These are phyloP conservation scores for Flaveria brownii DNA, from an alignment of 129 eudicot genomes.

Conservation along the genomic window DNA sequence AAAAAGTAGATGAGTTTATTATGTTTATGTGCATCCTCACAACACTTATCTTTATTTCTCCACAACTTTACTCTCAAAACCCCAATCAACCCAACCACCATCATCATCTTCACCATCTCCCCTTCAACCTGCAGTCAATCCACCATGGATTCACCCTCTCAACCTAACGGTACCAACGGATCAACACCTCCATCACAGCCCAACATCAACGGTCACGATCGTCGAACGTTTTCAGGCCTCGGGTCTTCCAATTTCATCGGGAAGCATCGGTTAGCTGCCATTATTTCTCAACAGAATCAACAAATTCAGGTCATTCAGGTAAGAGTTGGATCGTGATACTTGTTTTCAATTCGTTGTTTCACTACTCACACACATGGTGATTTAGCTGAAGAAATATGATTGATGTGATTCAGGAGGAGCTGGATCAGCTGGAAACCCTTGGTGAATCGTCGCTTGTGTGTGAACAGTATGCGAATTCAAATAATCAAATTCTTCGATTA, in stretches of 20 bases:
- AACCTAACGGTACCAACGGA: constrained; percentile 18
- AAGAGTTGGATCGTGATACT: not conserved
- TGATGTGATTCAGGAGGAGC: constrained; percentile 56
- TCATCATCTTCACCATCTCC: not conserved
- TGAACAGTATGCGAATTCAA: constrained; percentile 54
- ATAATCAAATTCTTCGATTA: not conserved
- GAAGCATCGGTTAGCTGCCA: constrained; percentile 41
- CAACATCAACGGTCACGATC: constrained; percentile 23
- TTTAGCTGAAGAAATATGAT: no score
- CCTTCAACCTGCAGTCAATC: not conserved
- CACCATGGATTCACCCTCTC: constrained; percentile 37
- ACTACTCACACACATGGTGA: not conserved
- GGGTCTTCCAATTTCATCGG: constrained; percentile 35
- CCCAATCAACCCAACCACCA: not conserved
- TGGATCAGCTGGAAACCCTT: constrained; percentile 64
- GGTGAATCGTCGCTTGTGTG: constrained; percentile 74
- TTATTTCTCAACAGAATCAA: constrained; percentile 40
- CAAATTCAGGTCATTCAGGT: constrained; percentile 43
- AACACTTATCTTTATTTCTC: constrained; percentile 25
- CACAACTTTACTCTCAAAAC: constrained; percentile 13
- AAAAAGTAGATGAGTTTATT: constrained; percentile 27
- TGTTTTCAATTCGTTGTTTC: constrained; percentile 9
- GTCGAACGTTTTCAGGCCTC: constrained; percentile 10
- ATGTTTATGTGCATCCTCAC: constrained; percentile 29
- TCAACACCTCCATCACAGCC: constrained; percentile 15